Conservation (phyloP, 306 rosid genomes). For the Hippophae gyantsensis region DNA sequence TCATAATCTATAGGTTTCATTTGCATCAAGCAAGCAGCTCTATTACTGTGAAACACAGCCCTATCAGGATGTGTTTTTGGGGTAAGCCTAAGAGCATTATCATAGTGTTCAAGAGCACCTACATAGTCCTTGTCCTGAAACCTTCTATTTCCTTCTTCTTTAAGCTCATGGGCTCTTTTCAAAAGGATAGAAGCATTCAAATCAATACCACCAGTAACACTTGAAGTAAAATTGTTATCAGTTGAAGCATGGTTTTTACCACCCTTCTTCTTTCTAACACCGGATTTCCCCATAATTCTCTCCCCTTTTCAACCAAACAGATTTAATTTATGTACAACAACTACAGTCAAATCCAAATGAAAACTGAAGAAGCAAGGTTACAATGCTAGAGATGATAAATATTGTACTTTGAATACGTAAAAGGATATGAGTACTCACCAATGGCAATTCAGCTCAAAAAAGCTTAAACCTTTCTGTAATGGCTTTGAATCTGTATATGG, state of each 20-base stretch:
- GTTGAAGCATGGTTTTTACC: conserved; percentile 41
- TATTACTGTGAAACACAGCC: conserved; percentile 85
- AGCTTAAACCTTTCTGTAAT: conserved; percentile 2
- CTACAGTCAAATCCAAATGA: conserved; percentile 14
- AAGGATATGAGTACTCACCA: conserved; percentile 18
- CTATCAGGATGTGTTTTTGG: conserved; percentile 74
- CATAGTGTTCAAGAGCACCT: conserved; percentile 89
- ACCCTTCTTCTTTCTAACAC: conserved; percentile 82
- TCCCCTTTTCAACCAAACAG: conserved; percentile 6
- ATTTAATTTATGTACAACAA: background rate
- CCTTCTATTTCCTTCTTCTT: conserved; percentile 82
- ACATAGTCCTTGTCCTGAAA: conserved; percentile 73
- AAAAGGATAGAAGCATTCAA: conserved; percentile 68
- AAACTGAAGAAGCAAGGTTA: conserved; percentile 7
- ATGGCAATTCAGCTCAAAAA: conserved; percentile 12
- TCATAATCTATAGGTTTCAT: conserved; percentile 90
- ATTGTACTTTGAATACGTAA: too few relatives aligned
- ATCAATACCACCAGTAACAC: conserved; percentile 56
- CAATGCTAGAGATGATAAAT: background rate
- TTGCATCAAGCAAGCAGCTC: conserved; percentile 93
- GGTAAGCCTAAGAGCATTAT: conserved; percentile 66
- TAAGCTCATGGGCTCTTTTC: conserved; percentile 88
- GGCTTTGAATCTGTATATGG: background rate
- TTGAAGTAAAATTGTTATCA: conserved; percentile 32
- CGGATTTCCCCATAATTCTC: conserved; percentile 80